Conservation (phyloP, 495 filamentous ascomycete genomes). For the Aspergillus leporis region DNA sequence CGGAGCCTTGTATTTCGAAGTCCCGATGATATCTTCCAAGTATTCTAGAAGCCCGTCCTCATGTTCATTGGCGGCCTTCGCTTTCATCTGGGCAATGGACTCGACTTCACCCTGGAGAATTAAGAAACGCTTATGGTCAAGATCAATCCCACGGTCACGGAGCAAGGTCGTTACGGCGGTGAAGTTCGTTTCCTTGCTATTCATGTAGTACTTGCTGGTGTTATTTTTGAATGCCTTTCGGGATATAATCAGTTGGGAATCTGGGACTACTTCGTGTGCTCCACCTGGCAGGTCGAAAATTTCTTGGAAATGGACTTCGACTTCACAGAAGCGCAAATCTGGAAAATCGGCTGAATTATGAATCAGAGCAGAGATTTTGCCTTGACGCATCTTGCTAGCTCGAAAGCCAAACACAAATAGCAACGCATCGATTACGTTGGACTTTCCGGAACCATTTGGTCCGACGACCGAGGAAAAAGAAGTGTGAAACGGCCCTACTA, state of each 20-base stretch:
- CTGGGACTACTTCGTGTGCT: conserved; percentile 68
- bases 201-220: conserved; percentile 96
- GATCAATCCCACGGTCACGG: conserved; percentile 83
- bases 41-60: conserved; percentile 97
- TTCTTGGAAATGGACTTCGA: conserved; percentile 93
- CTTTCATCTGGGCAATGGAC: conserved; percentile 98
- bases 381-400: conserved; percentile 98
- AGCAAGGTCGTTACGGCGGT: conserved; percentile 88
- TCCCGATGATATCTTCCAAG: conserved; percentile 97
- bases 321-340: conserved; percentile 85
- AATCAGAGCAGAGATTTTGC: conserved; percentile 95
- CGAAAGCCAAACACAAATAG: conserved; percentile 98
- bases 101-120: conserved; percentile 98
- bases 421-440: conserved; percentile 96
- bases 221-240: conserved; percentile 97
- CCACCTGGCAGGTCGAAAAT: conserved; percentile 85
- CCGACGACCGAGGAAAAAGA: conserved; percentile 99
- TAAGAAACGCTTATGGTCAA: conserved; percentile 97
- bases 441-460: conserved; percentile 97
- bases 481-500: conserved; percentile 94
- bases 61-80: conserved; percentile 90
- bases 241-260: conserved; percentile 83
- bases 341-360: conserved; percentile 91
- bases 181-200: conserved; percentile 83
- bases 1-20: conserved; percentile 93